Conservation (phyloP, 2,329 filamentous ascomycete species). For the Dactylonectria estremocensis region DNA sequence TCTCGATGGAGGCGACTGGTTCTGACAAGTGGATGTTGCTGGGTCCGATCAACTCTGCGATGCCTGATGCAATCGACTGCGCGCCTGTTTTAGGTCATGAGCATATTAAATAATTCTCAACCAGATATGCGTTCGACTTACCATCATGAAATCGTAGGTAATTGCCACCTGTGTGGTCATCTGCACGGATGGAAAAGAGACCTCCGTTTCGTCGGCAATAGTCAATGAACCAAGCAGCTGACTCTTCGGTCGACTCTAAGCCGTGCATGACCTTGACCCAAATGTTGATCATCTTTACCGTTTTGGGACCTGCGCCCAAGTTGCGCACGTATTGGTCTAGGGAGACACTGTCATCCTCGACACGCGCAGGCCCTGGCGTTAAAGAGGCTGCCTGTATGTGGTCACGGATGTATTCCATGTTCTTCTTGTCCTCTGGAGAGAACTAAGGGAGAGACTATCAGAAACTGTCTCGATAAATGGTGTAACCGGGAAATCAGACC, state of each 20-base stretch:
- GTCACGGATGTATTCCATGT: constrained; percentile 53
- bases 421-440: constrained; percentile 50
- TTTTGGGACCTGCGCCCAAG: constrained; percentile 51
- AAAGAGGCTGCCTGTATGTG: constrained; percentile 54
- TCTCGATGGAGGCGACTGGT: constrained; percentile 45
- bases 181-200: constrained; percentile 53
- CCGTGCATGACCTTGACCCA: constrained; percentile 58
- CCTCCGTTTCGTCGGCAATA: constrained; percentile 56
- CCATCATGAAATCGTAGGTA: constrained; percentile 51
- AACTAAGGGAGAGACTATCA: constrained; percentile 42
- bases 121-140: constrained; percentile 3
- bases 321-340: constrained; percentile 55
- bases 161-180: constrained; percentile 54
- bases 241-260: constrained; percentile 54
- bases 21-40: constrained; percentile 33
- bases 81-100: constrained; percentile 37
- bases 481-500: not conserved
- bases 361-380: constrained; percentile 35
- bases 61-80: constrained; percentile 45
- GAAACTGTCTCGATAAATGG: not conserved
- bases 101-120: not conserved
- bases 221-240: constrained; percentile 56
- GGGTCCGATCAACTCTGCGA: constrained; percentile 48
- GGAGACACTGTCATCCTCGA: constrained; percentile 51
- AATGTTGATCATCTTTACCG: constrained; percentile 53